Base-by-base conservation (phyloP, 2,329 filamentous ascomycete species). In the Aureobasidium subglaciale region DNA sequence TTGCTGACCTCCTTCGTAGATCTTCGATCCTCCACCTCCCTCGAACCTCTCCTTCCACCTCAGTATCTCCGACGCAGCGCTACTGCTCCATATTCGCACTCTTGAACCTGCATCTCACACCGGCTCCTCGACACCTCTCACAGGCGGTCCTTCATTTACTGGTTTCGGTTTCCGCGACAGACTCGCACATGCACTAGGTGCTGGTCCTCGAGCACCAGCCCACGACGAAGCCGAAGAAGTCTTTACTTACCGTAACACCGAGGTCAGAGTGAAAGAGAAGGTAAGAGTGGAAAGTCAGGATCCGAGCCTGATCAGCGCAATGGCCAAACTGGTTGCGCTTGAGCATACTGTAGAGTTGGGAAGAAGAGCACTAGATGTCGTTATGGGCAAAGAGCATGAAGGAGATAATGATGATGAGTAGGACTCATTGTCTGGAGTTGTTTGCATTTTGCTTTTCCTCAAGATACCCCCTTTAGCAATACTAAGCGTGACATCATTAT, bases 191-290 rank as follows among this genome's bases (percentile, higher is more conserved):
- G 75, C 75, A 5, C 65, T 78, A 1, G 75, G 75, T 13, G 74
- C 69, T 11, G 58, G 58, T 9, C 58, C 66, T 1, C 67, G 69
- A 57, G 63, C 67, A 3, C 73, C 71, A 11, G 62, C 64, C 6
- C 75, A 78, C 60, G 75, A 77, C 50, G 92, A 97, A 71, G 84
- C 85, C 60, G 87, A 92, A 58, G 80, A 84, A 34, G 74, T 87
- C 0, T 96, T 95, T 69, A 76, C 74, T 4, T 96, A 80, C 71
- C 75, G 74, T 13, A 80, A 81, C 4, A 78, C 83, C 56, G 84
- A 93, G 59, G 90, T 96, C 2, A 86, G 83, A 60, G 92, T 97
- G 42, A 84, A 86, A 62, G 92, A 96, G 69, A 96, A 96, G 73
- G 82, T 96, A 4, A 80, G 87, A 37, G 86, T 96, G 2, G 91